A percentile compares a stretch with the other conserved stretches of the same genome.
These are phyloP conservation scores for Talaromyces piceae DNA, from an alignment of 2,329 filamentous ascomycete genomes.

Conservation along the genomic window DNA sequence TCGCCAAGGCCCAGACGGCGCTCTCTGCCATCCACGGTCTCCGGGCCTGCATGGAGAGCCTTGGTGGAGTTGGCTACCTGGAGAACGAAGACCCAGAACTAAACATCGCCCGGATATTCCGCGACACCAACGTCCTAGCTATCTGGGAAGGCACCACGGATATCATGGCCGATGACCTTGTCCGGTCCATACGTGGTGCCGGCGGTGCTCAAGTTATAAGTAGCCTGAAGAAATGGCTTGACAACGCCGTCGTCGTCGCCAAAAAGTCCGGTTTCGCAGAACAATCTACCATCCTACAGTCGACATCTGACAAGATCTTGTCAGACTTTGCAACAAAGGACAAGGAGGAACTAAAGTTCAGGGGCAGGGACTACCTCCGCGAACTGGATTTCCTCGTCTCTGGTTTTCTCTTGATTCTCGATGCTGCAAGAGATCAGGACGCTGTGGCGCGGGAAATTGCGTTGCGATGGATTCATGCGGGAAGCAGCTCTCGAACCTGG, in stretches of 20 bases:
- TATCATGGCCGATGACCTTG: constrained; percentile 51
- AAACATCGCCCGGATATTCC: constrained; percentile 58
- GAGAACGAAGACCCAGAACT: constrained; percentile 46
- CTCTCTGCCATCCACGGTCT: constrained; percentile 17
- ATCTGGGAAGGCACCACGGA: constrained; percentile 64
- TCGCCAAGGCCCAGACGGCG: constrained; percentile 24
- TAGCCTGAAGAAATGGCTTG: constrained; percentile 33
- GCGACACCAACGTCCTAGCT: constrained; percentile 51
- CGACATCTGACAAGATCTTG: constrained; percentile 22
- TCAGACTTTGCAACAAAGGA: constrained; percentile 7
- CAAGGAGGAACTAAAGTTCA: constrained; percentile 21
- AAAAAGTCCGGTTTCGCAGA: background rate
- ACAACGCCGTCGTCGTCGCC: constrained; percentile 32
- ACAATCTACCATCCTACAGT: constrained; percentile 39
- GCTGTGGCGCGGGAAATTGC: constrained; percentile 19
- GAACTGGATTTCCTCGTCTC: constrained; percentile 23
- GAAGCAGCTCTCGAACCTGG: constrained; percentile 1
- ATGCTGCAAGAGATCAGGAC: constrained; percentile 25
- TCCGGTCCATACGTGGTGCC: constrained; percentile 21
- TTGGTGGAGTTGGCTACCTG: constrained; percentile 26
- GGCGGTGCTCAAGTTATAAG: constrained; percentile 10
- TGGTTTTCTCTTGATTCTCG: constrained; percentile 23
- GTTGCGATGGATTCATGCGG: constrained; percentile 7
- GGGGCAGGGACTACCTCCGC: constrained; percentile 22
- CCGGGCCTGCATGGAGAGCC: constrained; percentile 24